Conservation (phyloP, 2,329 filamentous ascomycete genomes). For the Botrytis elliptica region DNA sequence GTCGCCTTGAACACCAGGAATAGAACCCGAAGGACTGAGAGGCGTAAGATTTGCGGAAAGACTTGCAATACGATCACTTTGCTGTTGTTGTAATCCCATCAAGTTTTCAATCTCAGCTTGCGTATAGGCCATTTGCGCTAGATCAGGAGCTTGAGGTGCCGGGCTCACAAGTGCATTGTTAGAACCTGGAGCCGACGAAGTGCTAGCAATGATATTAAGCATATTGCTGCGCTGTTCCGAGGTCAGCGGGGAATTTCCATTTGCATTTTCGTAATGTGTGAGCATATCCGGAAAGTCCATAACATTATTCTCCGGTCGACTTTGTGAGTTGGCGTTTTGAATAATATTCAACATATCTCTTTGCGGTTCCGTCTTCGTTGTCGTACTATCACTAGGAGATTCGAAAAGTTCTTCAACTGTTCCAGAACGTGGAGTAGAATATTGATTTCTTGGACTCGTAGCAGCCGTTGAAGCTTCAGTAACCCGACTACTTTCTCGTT, state of each 20-base stretch:
- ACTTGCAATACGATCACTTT: constrained; percentile 73
- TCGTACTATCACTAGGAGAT: constrained; percentile 47
- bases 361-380: constrained; percentile 56
- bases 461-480: constrained; percentile 32
- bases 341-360: constrained; percentile 66
- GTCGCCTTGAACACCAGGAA: constrained; percentile 63
- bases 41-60: constrained; percentile 74
- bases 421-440: constrained; percentile 46
- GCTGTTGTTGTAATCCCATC: constrained; percentile 74
- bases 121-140: constrained; percentile 66
- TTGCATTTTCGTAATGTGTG: constrained; percentile 41
- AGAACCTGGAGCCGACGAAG: constrained; percentile 31
- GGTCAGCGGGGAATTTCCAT: constrained; percentile 54
- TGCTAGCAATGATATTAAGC: constrained; percentile 57
- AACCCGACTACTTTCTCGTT: constrained; percentile 5
- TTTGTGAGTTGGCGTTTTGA: constrained; percentile 60
- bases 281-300: constrained; percentile 55
- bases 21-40: constrained; percentile 74
- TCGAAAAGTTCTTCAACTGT: constrained; percentile 62
- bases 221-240: constrained; percentile 59
- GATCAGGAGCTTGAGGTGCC: constrained; percentile 44
- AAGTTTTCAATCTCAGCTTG: constrained; percentile 76
- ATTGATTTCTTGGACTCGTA: constrained; percentile 35
- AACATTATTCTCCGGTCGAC: constrained; percentile 37
- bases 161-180: constrained; percentile 39